These are phyloP conservation scores for Backusella luteola DNA, from an alignment of 192 early-diverging fungal genomes.

Conservation along the genomic window DNA sequence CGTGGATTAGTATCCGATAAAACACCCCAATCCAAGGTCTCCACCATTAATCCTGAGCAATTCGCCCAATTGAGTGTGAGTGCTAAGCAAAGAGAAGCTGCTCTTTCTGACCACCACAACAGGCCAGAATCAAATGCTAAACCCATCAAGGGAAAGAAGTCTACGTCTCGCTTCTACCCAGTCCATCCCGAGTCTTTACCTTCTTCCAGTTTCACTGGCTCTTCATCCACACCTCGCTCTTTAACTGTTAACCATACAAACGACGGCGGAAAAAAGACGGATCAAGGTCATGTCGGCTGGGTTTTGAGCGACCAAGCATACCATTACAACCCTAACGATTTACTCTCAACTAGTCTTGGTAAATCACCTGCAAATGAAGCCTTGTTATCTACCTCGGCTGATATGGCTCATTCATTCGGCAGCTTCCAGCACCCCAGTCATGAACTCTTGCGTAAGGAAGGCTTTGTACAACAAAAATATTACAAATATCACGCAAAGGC, in stretches of 20 bases:
- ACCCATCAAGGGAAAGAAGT: constrained; percentile 15
- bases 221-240: constrained; percentile 7
- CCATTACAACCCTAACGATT: constrained; percentile 54
- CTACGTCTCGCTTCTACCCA: constrained; percentile 52
- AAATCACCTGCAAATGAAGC: constrained; percentile 25
- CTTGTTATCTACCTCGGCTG: constrained; percentile 41
- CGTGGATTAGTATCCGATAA: constrained; percentile 47
- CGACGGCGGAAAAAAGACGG: constrained; percentile 9
- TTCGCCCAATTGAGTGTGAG: constrained; percentile 51
- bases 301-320: constrained; percentile 71
- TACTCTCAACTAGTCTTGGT: constrained; percentile 43
- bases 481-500: constrained; percentile 93
- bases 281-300: constrained; percentile 77
- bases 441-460: constrained; percentile 91
- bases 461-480: constrained; percentile 97
- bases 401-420: constrained; percentile 58
- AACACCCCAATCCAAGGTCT: constrained; percentile 51
- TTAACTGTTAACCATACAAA: constrained; percentile 14
- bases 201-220: constrained; percentile 11
- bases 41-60: constrained; percentile 57
- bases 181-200: constrained; percentile 40
- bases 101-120: neutral
- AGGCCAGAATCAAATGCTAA: neutral
- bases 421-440: constrained; percentile 86
- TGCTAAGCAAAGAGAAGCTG: constrained; percentile 27